phyloP scores from a whole-genome alignment of 192 early-diverging fungal genomes.

The Coemansia asiatica region DNA sequence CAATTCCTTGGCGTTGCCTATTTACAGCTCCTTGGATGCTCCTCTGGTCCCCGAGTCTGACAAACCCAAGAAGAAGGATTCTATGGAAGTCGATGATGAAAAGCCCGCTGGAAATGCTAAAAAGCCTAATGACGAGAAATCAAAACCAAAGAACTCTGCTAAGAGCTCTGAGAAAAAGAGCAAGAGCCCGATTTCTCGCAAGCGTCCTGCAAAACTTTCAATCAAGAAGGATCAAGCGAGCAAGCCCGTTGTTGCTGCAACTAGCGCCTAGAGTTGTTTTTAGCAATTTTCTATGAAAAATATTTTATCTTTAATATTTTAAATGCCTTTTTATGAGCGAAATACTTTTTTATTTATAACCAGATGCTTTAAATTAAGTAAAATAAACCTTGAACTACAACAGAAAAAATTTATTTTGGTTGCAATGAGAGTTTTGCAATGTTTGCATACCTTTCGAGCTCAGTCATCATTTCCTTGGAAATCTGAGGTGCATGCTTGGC shows the following conservation, averaged over 20 bases:
- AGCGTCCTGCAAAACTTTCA: conserved; percentile 7
- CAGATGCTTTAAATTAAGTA: no score
- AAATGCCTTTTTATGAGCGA: no score
- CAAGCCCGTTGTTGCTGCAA: not conserved
- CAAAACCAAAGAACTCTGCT: not conserved
- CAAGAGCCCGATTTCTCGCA: conserved; percentile 41
- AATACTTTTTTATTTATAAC: no score
- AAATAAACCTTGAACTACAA: no score
- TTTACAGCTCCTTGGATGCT: conserved; percentile 70
- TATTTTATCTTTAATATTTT: not conserved
- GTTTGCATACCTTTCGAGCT: not conserved
- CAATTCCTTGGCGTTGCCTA: conserved; percentile 76
- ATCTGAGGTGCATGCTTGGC: not conserved
- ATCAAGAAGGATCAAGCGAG: conserved; percentile 8
- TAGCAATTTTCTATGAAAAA: not conserved
- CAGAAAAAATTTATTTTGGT: no score
- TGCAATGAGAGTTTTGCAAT: no score
- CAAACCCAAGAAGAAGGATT: not conserved
- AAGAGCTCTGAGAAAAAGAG: conserved; percentile 20
- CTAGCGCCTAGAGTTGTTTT: not conserved
- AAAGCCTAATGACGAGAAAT: conserved; percentile 6
- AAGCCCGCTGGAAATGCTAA: not conserved
- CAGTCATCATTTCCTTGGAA: not conserved
- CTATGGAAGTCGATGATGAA: not conserved
- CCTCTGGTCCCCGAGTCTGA: conserved; percentile 10